A percentile compares a stretch with the other conserved stretches of the same genome.
These are phyloP conservation scores for Kodamaea nitidulidarum DNA, from an alignment of 805 yeast genomes.

Conservation along the genomic window DNA sequence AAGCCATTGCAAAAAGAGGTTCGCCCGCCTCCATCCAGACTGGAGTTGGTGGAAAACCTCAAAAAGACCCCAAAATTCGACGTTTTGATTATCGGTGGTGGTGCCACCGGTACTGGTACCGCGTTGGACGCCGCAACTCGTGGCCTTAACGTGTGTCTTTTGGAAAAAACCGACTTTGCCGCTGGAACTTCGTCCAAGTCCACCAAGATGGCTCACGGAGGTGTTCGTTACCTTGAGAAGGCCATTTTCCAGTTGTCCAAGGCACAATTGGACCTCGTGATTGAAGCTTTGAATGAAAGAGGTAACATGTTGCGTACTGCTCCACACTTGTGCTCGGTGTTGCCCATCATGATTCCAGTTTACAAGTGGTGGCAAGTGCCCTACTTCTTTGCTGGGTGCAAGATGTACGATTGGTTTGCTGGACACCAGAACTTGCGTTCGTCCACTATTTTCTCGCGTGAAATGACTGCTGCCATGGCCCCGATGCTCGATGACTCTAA, in stretches of 20 bases:
- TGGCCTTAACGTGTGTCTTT: conserved; percentile 82
- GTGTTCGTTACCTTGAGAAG: conserved; percentile 91
- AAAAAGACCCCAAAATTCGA: conserved; percentile 53
- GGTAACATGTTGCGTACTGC: conserved; percentile 84
- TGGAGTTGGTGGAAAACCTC: conserved; percentile 47
- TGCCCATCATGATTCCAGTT: conserved; percentile 95
- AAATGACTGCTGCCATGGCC: conserved; percentile 65
- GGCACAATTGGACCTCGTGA: conserved; percentile 82
- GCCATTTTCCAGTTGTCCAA: conserved; percentile 90
- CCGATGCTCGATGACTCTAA: conserved; percentile 79
- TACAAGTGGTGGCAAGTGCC: conserved; percentile 96
- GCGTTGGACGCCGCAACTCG: conserved; percentile 89
- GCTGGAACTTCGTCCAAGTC: conserved; percentile 91
- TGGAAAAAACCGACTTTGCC: conserved; percentile 88
- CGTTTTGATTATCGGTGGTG: conserved; percentile 89
- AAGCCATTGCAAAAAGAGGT: conserved; percentile 43
- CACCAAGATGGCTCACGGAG: conserved; percentile 97
- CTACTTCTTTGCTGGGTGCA: conserved; percentile 86
- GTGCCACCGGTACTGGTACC: conserved; percentile 92
- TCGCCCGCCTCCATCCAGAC: conserved; percentile 54
- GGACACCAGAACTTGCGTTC: conserved; percentile 80
- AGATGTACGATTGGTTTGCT: conserved; percentile 88
- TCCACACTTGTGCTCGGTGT: conserved; percentile 80
- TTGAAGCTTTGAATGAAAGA: conserved; percentile 85
- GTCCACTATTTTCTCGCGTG: conserved; percentile 67